These are phyloP conservation scores for bread wheat (Triticum aestivum) DNA, from an alignment of 176 grass and related monocot genomes.

Conservation along the genomic window IWGSC_CS_RefSeq_v2.1 NC_057812.1:422562586-422563085, in stretches of 20 bases:
- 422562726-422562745: conserved; percentile 80
- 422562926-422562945: not conserved
- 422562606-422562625: conserved; percentile 87
- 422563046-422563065: conserved; percentile 90
- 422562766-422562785: conserved; percentile 69
- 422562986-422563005: conserved; percentile 15
- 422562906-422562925: not conserved
- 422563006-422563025: conserved; percentile 23
- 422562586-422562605: conserved; percentile 80
- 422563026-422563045: conserved; percentile 88
- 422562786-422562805: conserved; percentile 82
- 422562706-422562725: conserved; percentile 72
- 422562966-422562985: not conserved
- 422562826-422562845: conserved; percentile 77
- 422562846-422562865: conserved; percentile 70
- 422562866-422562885: conserved; percentile 71
- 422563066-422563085: conserved; percentile 89
- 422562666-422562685: conserved; percentile 67
- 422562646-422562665: conserved; percentile 82
- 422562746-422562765: conserved; percentile 68
- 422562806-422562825: conserved; percentile 82
- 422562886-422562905: conserved; percentile 30
- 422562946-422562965: not conserved
- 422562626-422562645: conserved; percentile 81
- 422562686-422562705: conserved; percentile 64